Evolutionary conservation across 768 basidiomycete genomes (phyloP).

Genomic region (Phlegmacium glaucopus): DNA sequence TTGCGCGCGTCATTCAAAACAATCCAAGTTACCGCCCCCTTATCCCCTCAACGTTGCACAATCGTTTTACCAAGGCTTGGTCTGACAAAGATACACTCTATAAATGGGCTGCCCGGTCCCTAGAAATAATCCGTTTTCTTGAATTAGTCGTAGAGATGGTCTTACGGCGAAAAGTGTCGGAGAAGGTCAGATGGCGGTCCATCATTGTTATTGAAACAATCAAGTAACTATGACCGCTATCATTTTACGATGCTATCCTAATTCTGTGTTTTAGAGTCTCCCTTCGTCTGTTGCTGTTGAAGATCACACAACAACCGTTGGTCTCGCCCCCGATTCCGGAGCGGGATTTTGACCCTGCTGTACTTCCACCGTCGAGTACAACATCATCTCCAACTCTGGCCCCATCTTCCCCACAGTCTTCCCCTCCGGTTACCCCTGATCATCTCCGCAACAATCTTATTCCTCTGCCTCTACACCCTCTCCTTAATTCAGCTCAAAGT

Average conservation of each 20-base stretch:
- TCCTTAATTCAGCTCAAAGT: slow-evolving; percentile 52
- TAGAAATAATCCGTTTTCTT: slow-evolving; percentile 76
- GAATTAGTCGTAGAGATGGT: slow-evolving; percentile 92
- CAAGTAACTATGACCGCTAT: slow-evolving; percentile 56
- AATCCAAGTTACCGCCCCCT: slow-evolving; percentile 73
- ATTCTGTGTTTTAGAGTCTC: slow-evolving; percentile 48
- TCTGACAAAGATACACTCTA: slow-evolving; percentile 65
- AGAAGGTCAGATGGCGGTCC: slow-evolving; percentile 67
- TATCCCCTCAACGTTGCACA: slow-evolving; percentile 73
- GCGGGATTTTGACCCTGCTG: slow-evolving; percentile 80
- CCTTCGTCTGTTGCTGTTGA: slow-evolving; percentile 71
- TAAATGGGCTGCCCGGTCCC: slow-evolving; percentile 71
- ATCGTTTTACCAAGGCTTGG: slow-evolving; percentile 91
- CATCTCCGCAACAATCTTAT: slow-evolving; percentile 79
- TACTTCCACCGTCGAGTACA: slow-evolving; percentile 50
- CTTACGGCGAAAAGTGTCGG: slow-evolving; percentile 65
- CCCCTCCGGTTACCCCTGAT: slow-evolving; percentile 64
- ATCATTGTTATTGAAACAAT: slow-evolving; percentile 75
- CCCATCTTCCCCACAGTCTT: slow-evolving; percentile 53
- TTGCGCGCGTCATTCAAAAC: slow-evolving; percentile 59
- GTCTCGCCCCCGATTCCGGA: slow-evolving; percentile 80
- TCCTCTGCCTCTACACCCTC: slow-evolving; percentile 59
- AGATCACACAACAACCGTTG: slow-evolving; percentile 73
- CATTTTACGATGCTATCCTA: not conserved
- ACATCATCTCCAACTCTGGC: slow-evolving; percentile 59